Conservation (phyloP, 345 rosid genomes). For the Populus alba region DNA sequence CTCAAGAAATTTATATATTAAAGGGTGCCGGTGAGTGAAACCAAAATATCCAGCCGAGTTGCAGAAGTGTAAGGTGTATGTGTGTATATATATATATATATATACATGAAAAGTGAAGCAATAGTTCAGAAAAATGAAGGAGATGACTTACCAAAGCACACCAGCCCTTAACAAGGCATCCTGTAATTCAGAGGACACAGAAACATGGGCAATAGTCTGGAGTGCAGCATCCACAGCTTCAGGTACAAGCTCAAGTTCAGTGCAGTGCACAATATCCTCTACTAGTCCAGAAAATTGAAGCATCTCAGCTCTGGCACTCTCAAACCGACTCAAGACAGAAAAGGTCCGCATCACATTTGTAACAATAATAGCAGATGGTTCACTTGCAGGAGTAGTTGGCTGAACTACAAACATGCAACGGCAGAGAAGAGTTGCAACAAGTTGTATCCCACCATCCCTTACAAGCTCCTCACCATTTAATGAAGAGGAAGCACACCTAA, state of each 20-base stretch:
- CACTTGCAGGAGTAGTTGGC: constrained; percentile 86
- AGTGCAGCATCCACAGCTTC: constrained; percentile 94
- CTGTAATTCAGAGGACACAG: constrained; percentile 82
- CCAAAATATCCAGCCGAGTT: not conserved
- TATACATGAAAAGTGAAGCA: not conserved
- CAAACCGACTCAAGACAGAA: constrained; percentile 84
- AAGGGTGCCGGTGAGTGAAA: not conserved
- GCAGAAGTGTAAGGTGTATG: no score
- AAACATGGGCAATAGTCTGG: constrained; percentile 75
- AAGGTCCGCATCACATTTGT: constrained; percentile 89
- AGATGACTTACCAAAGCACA: constrained; percentile 69
- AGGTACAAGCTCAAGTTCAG: constrained; percentile 89
- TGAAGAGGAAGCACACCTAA: constrained; percentile 92
- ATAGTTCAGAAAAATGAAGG: not conserved
- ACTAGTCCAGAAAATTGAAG: constrained; percentile 70
- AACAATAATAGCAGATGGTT: constrained; percentile 88
- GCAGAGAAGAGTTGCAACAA: constrained; percentile 80
- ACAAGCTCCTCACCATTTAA: constrained; percentile 98
- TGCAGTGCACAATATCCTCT: constrained; percentile 89
- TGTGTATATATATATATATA: no score
- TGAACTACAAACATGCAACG: constrained; percentile 96
- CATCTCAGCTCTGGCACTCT: constrained; percentile 78
- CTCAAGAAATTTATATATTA: not conserved
- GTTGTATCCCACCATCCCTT: constrained; percentile 92
- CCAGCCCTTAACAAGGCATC: constrained; percentile 83